A percentile compares a stretch with the other conserved stretches of the same genome.
Conservation (phyloP, 805 yeast species). For the Ogataea siamensis region DNA sequence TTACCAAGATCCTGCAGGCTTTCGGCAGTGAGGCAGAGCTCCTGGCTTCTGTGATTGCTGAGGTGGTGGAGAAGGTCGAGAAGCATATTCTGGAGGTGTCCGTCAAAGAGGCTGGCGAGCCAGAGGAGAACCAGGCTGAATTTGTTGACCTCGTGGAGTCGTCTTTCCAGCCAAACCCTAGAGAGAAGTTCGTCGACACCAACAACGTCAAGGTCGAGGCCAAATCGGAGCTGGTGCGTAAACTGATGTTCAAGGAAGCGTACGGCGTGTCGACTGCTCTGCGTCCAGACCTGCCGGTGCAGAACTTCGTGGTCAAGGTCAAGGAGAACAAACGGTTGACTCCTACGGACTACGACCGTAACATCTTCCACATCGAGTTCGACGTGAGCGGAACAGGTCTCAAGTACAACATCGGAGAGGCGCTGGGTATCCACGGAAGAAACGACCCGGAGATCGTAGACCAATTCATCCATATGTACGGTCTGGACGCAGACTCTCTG, state of each 20-base stretch:
- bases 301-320: conserved; percentile 83
- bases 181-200: conserved; percentile 46
- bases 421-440: conserved; percentile 91
- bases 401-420: conserved; percentile 93
- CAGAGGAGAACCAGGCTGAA: conserved; percentile 26
- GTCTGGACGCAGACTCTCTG: conserved; percentile 64
- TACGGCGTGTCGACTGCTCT: conserved; percentile 53
- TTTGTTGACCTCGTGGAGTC: conserved; percentile 61
- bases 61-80: conserved; percentile 57
- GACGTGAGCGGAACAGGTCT: conserved; percentile 89
- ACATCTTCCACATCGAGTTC: conserved; percentile 94
- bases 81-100: conserved; percentile 43
- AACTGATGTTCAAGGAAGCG: conserved; percentile 79
- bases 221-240: conserved; percentile 56
- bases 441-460: conserved; percentile 65
- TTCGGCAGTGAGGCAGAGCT: conserved; percentile 81
- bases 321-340: conserved; percentile 91
- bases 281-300: conserved; percentile 87
- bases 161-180: conserved; percentile 63
- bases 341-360: conserved; percentile 84
- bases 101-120: conserved; percentile 34
- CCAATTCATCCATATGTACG: conserved; percentile 68
- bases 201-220: conserved; percentile 36
- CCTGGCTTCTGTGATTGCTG: conserved; percentile 67
- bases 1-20: conserved; percentile 75